These are phyloP conservation scores for Nemania sp. DNA, from an alignment of 2,329 filamentous ascomycete species.

Conservation along the genomic window DNA sequence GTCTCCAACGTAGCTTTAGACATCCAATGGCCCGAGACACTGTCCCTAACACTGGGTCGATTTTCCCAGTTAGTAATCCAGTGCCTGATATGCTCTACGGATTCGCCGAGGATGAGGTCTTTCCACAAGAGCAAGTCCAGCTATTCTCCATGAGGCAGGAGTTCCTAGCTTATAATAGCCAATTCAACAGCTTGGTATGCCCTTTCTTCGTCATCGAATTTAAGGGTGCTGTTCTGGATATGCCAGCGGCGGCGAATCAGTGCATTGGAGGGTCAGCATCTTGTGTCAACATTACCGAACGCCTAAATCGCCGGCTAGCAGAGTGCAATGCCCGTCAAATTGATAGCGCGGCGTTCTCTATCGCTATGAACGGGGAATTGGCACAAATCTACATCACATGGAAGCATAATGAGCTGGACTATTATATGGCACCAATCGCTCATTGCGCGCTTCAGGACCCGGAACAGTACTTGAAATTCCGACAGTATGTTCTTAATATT, in stretches of 20 bases:
- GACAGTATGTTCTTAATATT: conserved; percentile 53
- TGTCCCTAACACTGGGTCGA: not conserved
- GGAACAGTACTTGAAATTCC: conserved; percentile 49
- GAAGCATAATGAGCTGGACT: conserved; percentile 51
- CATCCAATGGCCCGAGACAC: not conserved
- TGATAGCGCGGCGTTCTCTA: conserved; percentile 49
- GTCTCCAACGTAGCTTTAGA: not conserved
- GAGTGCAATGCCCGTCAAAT: conserved; percentile 39
- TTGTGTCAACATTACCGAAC: conserved; percentile 51
- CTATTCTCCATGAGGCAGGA: not conserved
- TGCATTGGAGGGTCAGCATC: conserved; percentile 50
- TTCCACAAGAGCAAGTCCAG: not conserved
- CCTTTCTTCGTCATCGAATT: conserved; percentile 51
- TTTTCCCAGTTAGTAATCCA: not conserved
- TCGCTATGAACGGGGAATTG: conserved; percentile 53
- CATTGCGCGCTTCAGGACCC: conserved; percentile 50
- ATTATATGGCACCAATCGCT: conserved; percentile 47
- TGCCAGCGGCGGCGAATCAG: conserved; percentile 55
- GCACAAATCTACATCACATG: conserved; percentile 53
- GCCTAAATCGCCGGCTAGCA: conserved; percentile 20
- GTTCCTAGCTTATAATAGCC: conserved; percentile 2
- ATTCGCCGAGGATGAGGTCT: not conserved
- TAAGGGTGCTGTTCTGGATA: conserved; percentile 48
- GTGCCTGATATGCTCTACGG: conserved; percentile 8
- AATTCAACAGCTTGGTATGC: conserved; percentile 27